Evolutionary conservation across 805 yeast genomes (phyloP).

Genomic region (Candida sonorensis): DNA sequence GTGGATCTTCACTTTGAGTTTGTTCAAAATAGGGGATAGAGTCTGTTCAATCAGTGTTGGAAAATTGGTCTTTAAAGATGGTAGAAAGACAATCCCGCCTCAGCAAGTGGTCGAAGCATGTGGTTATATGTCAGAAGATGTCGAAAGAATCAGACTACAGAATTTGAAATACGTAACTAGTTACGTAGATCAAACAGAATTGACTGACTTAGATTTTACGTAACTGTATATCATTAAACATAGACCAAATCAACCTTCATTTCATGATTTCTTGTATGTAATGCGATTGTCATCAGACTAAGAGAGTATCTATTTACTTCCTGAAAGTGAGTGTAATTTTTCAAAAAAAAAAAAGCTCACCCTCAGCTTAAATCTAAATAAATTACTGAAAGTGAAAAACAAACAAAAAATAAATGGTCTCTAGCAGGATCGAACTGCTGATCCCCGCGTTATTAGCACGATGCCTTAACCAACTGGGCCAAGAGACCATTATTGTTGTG

Average conservation of each 20-base stretch:
- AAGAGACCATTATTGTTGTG: conserved; percentile 7
- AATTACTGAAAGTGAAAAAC: neutral
- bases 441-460: conserved; percentile 47
- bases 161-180: conserved; percentile 35
- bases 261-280: neutral
- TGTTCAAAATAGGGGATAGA: conserved; percentile 40
- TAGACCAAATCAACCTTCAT: too few relatives aligned
- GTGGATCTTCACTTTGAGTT: conserved; percentile 70
- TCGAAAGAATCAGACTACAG: conserved; percentile 32
- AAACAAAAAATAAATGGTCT: conserved; percentile 44
- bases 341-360: too few relatives aligned
- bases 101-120: conserved; percentile 46
- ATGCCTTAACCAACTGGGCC: conserved; percentile 41
- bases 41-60: conserved; percentile 56
- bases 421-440: conserved; percentile 88
- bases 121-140: conserved; percentile 50
- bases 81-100: conserved; percentile 70
- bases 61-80: conserved; percentile 75
- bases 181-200: conserved; percentile 24
- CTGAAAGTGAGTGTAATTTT: too few relatives aligned
- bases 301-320: too few relatives aligned
- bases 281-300: too few relatives aligned
- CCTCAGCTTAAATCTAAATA: too few relatives aligned
- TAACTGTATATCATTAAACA: too few relatives aligned
- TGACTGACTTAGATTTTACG: conserved; percentile 5